Base-by-base conservation (phyloP, 2,329 filamentous ascomycete genomes). In the Colletotrichum eremochloae region DNA sequence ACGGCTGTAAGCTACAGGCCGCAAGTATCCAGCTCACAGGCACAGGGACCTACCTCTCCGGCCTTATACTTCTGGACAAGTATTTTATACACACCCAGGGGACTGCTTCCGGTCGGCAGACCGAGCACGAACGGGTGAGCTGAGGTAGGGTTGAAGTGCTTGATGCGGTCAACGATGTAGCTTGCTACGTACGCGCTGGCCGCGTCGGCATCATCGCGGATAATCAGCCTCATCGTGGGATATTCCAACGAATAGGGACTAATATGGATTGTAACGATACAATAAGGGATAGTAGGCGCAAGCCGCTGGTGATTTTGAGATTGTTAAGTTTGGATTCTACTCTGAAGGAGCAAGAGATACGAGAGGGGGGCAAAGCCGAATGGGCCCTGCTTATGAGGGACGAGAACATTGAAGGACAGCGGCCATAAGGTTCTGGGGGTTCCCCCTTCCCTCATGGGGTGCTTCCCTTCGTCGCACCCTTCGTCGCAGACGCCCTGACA, bases 161-260 rank as follows among this genome's bases (percentile, higher is more conserved):
- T 93, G 86, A 96, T 96, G 76, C 93, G 91, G 77, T 93, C 92
- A 82, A 95, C 90, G 77, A 96, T 92, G 82, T 96, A 95, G 81
- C 94, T 91, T 74, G 93, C 93, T 76, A 95, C 92, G 81, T 95
- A 95, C 76, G 87, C 86, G 78, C 93, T 94, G 68, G 92, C 92
- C 74, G 87, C 84, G 67, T 86, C 82, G 76, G 92, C 87, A 78
- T 94, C 88, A 81, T 95, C 91, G 80, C 93, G 89, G 80, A 96
- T 93, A 82, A 96, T 95, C 79, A 96, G 89, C 84, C 93, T 91
- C 94, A 94, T 96, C 77, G 77, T 84, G 80, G 73, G 68, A 7
- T 63, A 15, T 68, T 71, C 74, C 29, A 69, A 67, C 71, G 66
- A 73, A 75, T 70, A 74, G 71, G 74, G 76, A 76, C 71, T 75